Base-by-base conservation (phyloP, 139 green algal species). In the Chlorella sp. region DNA sequence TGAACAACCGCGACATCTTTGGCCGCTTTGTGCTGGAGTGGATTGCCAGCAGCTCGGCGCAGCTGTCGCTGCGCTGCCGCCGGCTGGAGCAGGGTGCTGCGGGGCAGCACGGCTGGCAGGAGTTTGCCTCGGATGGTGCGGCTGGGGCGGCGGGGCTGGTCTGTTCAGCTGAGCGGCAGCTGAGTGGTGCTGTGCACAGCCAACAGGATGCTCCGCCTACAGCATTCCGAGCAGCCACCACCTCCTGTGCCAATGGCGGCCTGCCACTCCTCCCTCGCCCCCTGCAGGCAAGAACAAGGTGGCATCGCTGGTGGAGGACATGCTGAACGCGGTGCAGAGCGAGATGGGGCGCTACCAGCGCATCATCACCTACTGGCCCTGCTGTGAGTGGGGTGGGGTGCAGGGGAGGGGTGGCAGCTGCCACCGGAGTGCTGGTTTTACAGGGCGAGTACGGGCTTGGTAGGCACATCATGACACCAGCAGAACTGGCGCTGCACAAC, bases 291-390 rank as follows among this genome's bases (percentile, higher is more conserved):
- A 83, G 72, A 71, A 74, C 47, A 73, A 64, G 28, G 83, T 93
- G 72, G 85, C 85, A 16, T 88, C 88, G 25, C 85, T 94, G 62
- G 87, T 93, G 60, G 89, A 89, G 78, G 89, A 88, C 67, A 92
- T 94, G 85, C 74, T 93, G 73, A 69, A 80, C 57, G 85, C 82
- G 63, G 78, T 91, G n/a, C 80, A 87, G 47, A 44, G 28, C 17
- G 91, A 94, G 83, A 89, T 94, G 71, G 62, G 21, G 32, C 84
- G 85, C n/a, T 94, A 94, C 68, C 85, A 89, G 70, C 84, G 87
- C 51, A 87, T 94, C 83, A 82, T 94, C 71, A 83, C 70, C 55
- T 94, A 91, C 90, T 93, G 91, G 91, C 91, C 86, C 36, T 92
- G 88, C 60, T 81, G 67, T 28, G 21, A 62, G 56, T 51, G 44